Percentiles rank a stretch among this genome's conserved stretches.
Conservation (phyloP, 768 basidiomycete genomes). For the Russula lepida region DNA sequence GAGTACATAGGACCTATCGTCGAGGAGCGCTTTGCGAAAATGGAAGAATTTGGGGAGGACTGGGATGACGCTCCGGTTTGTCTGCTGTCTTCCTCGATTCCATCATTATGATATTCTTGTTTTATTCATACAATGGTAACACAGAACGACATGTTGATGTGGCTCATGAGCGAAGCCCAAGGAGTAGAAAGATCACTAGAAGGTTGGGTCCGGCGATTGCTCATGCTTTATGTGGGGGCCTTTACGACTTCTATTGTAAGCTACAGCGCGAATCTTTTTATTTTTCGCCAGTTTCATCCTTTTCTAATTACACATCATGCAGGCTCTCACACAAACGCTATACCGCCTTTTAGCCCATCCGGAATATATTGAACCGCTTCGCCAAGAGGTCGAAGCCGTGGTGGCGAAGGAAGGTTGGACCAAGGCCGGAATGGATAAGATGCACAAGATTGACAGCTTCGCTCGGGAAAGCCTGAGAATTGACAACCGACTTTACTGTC, state of each 20-base stretch:
- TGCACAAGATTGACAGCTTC: slow-evolving; percentile 33
- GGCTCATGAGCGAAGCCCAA: slow-evolving; percentile 32
- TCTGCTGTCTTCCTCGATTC: not conserved
- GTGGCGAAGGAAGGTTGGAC: slow-evolving; percentile 24
- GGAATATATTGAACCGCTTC: slow-evolving; percentile 22
- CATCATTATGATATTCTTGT: too few species aligned
- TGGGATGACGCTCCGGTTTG: slow-evolving; percentile 4
- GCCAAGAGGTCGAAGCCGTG: slow-evolving; percentile 22
- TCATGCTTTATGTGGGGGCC: slow-evolving; percentile 32
- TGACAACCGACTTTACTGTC: slow-evolving; percentile 15
- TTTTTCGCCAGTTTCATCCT: too few species aligned
- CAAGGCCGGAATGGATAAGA: slow-evolving; percentile 26
- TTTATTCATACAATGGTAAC: too few species aligned
- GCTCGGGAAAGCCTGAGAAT: slow-evolving; percentile 27
- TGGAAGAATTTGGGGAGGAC: slow-evolving; percentile 13
- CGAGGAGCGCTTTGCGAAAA: not conserved
- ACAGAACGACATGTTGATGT: slow-evolving; percentile 34
- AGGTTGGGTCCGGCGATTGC: slow-evolving; percentile 26
- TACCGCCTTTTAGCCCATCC: slow-evolving; percentile 23
- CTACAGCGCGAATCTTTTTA: not conserved
- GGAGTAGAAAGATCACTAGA: slow-evolving; percentile 27
- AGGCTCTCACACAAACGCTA: slow-evolving; percentile 12
- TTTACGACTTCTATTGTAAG: slow-evolving; percentile 30
- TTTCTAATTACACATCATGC: not conserved
- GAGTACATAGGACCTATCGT: not conserved